A percentile compares a stretch with the other conserved stretches of the same genome.
These are phyloP conservation scores for Isoetes engelmannii DNA, from an alignment of 83 land plant species.

Conservation along the genomic window DNA sequence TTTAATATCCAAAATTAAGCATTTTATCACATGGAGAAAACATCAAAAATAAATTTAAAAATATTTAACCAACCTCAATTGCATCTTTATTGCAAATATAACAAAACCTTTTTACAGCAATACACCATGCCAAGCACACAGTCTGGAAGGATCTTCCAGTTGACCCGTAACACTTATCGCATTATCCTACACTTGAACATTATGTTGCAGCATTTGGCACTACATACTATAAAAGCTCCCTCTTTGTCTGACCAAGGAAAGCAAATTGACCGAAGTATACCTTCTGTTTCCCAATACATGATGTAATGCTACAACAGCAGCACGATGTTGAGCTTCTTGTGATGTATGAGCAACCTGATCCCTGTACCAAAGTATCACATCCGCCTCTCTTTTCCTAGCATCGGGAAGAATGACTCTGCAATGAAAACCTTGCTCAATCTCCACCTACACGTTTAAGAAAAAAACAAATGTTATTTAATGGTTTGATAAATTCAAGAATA, in stretches of 20 bases:
- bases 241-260: too few species aligned
- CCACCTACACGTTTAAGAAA: conserved; percentile 17
- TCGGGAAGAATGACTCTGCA: conserved; percentile 37
- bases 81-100: background rate
- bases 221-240: too few species aligned
- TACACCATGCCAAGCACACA: too few species aligned
- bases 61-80: too few species aligned
- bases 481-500: too few species aligned
- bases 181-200: too few species aligned
- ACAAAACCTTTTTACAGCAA: background rate
- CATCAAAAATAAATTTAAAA: too few species aligned
- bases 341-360: conserved; percentile 15
- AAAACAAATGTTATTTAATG: background rate
- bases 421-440: conserved; percentile 32
- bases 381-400: conserved; percentile 32
- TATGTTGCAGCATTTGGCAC: too few species aligned
- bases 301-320: conserved; percentile 31
- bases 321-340: conserved; percentile 34
- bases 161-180: too few species aligned
- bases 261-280: conserved; percentile 1
- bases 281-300: conserved; percentile 39
- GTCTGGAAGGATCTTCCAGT: too few species aligned
- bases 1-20: background rate
- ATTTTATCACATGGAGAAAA: too few species aligned
- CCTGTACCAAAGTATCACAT: conserved; percentile 34